A percentile compares a stretch with the other conserved stretches of the same genome.
Conservation (phyloP, 805 yeast genomes). For the Pichia occidentalis region DNA sequence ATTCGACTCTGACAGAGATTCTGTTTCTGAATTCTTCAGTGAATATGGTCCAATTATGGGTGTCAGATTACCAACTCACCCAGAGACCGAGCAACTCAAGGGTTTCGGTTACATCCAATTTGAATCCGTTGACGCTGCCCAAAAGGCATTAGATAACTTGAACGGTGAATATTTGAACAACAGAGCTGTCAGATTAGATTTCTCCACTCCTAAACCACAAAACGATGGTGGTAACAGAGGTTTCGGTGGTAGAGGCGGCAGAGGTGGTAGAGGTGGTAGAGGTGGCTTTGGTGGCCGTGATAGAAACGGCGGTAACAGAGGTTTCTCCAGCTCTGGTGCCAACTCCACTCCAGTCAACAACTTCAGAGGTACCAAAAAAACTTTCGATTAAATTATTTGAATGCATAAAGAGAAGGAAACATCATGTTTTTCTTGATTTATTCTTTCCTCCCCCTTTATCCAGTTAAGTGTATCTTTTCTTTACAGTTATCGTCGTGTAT, state of each 20-base stretch:
- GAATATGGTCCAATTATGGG: constrained; percentile 77
- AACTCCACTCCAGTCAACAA: constrained; percentile 55
- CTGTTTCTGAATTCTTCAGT: constrained; percentile 64
- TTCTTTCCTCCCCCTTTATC: background rate
- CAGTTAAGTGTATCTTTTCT: constrained; percentile 11
- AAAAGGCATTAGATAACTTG: constrained; percentile 76
- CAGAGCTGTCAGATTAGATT: constrained; percentile 92
- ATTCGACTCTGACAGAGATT: constrained; percentile 81
- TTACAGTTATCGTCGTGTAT: constrained; percentile 11
- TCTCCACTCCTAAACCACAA: constrained; percentile 66
- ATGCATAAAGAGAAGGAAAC: background rate
- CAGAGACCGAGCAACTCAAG: constrained; percentile 97
- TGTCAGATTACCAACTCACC: constrained; percentile 95
- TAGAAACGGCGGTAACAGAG: constrained; percentile 36
- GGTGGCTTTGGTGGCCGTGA: constrained; percentile 30
- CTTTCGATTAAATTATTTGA: constrained; percentile 52
- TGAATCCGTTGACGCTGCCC: constrained; percentile 80
- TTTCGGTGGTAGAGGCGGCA: constrained; percentile 15
- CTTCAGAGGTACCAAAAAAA: constrained; percentile 80
- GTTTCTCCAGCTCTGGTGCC: constrained; percentile 50
- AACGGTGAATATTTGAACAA: constrained; percentile 88
- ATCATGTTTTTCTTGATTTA: background rate
- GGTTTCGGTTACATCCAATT: constrained; percentile 98
- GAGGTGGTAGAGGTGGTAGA: constrained; percentile 20
- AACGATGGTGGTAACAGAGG: constrained; percentile 29